Conservation (phyloP, 2,329 filamentous ascomycete genomes). For the Fusarium tanahbumbuense region DNA sequence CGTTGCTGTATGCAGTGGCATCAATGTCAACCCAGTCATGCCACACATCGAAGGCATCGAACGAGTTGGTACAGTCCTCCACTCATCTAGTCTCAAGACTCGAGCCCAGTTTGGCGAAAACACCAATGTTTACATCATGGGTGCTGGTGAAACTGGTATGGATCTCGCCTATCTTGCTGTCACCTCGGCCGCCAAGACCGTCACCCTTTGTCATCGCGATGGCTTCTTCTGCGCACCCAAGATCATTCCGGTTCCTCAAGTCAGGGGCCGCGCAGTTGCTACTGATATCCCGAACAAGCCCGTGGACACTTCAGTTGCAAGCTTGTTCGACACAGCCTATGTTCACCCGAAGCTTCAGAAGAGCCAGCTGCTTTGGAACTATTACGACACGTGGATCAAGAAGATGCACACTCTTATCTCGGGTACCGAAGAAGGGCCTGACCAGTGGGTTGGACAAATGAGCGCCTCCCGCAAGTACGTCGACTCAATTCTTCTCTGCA, state of each 20-base stretch:
- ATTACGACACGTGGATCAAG: constrained; percentile 60
- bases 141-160: constrained; percentile 60
- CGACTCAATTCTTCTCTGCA: constrained; percentile 59
- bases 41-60: constrained; percentile 55
- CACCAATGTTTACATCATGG: constrained; percentile 57
- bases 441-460: constrained; percentile 62
- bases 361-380: constrained; percentile 57
- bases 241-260: constrained; percentile 46
- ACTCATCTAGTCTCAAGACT: constrained; percentile 58
- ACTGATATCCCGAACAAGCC: constrained; percentile 54
- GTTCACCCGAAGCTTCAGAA: constrained; percentile 59
- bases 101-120: constrained; percentile 55
- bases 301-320: constrained; percentile 59
- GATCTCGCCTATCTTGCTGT: constrained; percentile 59
- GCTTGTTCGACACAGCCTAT: constrained; percentile 64
- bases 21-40: constrained; percentile 57
- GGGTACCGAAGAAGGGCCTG: constrained; percentile 58
- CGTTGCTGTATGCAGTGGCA: constrained; percentile 59
- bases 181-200: constrained; percentile 55
- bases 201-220: constrained; percentile 58
- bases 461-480: constrained; percentile 52
- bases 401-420: constrained; percentile 57
- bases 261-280: constrained; percentile 7
- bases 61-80: constrained; percentile 51
- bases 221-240: constrained; percentile 61